Percentiles rank a stretch among this genome's conserved stretches.
These are phyloP conservation scores for Eucalyptus tenuipes DNA, from an alignment of 345 rosid species.

Conservation along the genomic window DNA sequence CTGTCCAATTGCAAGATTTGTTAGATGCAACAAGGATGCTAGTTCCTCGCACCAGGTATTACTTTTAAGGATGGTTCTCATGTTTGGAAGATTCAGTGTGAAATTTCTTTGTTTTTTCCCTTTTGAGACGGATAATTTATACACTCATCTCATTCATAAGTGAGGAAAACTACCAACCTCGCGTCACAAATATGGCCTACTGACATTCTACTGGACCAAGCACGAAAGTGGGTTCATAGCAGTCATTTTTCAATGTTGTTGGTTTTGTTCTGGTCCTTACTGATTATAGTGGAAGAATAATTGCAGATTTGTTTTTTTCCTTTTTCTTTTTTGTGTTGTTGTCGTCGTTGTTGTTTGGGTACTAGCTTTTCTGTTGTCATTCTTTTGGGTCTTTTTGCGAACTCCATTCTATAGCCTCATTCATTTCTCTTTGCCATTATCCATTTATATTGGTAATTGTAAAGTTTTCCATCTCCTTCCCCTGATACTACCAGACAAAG, in stretches of 20 bases:
- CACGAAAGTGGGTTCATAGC: background rate
- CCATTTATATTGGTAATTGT: background rate
- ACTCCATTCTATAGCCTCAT: background rate
- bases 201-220: background rate
- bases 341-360: background rate
- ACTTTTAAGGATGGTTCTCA: background rate
- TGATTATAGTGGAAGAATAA: background rate
- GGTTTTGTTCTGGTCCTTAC: background rate
- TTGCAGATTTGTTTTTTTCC: background rate
- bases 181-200: background rate
- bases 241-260: background rate
- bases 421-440: background rate
- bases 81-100: background rate
- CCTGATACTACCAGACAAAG: background rate
- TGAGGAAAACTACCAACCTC: background rate
- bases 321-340: no score
- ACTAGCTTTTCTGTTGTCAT: background rate
- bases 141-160: background rate
- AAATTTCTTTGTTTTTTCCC: background rate
- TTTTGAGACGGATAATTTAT: background rate
- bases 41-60: constrained; percentile 89
- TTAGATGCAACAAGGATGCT: constrained; percentile 96
- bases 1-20: constrained; percentile 92
- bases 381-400: background rate
- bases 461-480: background rate